Conservation (phyloP, 768 basidiomycete genomes). For the Termitomyces sp. region DNA sequence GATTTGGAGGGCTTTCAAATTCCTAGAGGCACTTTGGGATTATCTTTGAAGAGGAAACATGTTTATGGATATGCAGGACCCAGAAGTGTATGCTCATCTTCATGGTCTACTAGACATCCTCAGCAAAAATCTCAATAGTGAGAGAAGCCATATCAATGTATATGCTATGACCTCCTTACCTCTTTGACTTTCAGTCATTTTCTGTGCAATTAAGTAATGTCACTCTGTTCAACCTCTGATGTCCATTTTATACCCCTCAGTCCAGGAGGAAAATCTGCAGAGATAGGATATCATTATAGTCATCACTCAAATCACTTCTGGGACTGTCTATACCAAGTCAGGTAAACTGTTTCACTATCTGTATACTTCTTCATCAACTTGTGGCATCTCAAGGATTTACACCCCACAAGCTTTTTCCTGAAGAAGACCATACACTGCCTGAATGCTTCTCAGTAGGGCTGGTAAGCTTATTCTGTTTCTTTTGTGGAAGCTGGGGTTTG, state of each 20-base stretch:
- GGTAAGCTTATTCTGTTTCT: constrained; percentile 32
- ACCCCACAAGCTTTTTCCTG: constrained; percentile 38
- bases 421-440: constrained; percentile 58
- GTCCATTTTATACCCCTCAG: constrained; percentile 25
- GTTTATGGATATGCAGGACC: constrained; percentile 39
- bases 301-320: constrained; percentile 83
- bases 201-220: constrained; percentile 78
- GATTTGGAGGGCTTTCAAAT: neutral
- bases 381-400: constrained; percentile 48
- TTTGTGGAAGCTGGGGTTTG: neutral
- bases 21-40: neutral
- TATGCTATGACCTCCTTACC: neutral
- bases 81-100: constrained; percentile 49
- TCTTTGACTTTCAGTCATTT: constrained; percentile 51
- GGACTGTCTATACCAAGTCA: constrained; percentile 60
- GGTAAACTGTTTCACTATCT: constrained; percentile 27
- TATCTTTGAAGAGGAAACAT: constrained; percentile 21
- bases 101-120: constrained; percentile 48
- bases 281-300: constrained; percentile 73
- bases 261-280: constrained; percentile 64
- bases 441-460: constrained; percentile 56
- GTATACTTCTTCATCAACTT: neutral
- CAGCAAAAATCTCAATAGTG: constrained; percentile 50
- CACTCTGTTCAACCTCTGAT: neutral
- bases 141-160: constrained; percentile 8